Conservation (phyloP, 2,329 filamentous ascomycete species). For the Colletotrichum sidae region DNA sequence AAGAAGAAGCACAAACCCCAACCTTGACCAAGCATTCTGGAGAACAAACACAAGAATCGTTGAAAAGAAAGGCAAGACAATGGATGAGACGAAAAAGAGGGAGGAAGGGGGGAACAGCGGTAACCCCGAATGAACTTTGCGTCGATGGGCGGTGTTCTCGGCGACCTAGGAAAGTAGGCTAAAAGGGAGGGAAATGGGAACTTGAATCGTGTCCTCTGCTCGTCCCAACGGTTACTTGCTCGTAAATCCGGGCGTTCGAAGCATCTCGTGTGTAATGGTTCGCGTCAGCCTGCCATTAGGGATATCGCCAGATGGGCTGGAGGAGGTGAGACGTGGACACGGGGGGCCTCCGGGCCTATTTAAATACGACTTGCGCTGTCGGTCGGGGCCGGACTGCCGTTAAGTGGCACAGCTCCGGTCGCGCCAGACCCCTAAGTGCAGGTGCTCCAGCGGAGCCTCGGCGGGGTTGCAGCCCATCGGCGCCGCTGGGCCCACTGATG, state of each 20-base stretch:
- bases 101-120: neutral
- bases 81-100: neutral
- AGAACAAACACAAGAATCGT: too few relatives aligned
- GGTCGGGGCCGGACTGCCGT: constrained; percentile 27
- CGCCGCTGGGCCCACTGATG: constrained; percentile 29
- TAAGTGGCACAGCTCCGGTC: constrained; percentile 36
- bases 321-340: constrained; percentile 11
- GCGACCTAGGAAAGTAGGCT: neutral
- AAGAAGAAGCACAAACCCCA: too few relatives aligned
- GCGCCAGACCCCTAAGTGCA: constrained; percentile 39
- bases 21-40: too few relatives aligned
- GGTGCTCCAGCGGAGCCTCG: constrained; percentile 32
- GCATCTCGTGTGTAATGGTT: constrained; percentile 20
- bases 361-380: constrained; percentile 31
- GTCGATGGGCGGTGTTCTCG: too few relatives aligned
- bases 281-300: constrained; percentile 38
- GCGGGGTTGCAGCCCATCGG: constrained; percentile 13
- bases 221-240: neutral
- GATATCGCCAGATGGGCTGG: constrained; percentile 26
- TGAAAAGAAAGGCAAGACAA: constrained; percentile 10
- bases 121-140: too few relatives aligned
- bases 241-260: neutral
- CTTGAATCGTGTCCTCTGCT: constrained; percentile 6
- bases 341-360: constrained; percentile 19
- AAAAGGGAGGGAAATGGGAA: neutral